A percentile compares a stretch with the other conserved stretches of the same genome.
These are phyloP conservation scores for Exutisphaerella laricina DNA, from an alignment of 2,329 filamentous ascomycete species.

Conservation along the genomic window DNA sequence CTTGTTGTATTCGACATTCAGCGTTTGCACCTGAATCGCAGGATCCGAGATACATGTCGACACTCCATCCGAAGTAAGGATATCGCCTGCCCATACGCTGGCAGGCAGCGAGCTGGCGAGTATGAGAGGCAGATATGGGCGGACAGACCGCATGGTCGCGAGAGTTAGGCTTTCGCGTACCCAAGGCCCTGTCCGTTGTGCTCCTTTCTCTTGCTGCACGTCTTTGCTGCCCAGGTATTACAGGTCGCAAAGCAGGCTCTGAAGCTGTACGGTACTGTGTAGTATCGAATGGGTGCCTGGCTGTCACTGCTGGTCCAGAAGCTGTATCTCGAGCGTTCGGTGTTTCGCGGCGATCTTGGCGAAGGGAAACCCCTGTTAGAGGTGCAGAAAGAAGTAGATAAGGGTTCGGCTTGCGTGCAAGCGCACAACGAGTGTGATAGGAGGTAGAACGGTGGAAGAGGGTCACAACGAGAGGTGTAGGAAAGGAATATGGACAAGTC, in stretches of 20 bases:
- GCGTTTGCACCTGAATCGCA: slow-evolving; percentile 63
- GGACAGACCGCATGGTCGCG: slow-evolving; percentile 28
- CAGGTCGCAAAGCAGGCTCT: background rate
- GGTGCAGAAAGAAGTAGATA: slow-evolving; percentile 1
- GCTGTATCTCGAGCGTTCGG: slow-evolving; percentile 6
- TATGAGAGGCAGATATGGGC: slow-evolving; percentile 24
- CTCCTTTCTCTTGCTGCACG: background rate
- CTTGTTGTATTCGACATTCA: slow-evolving; percentile 76
- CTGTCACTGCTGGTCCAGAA: slow-evolving; percentile 7
- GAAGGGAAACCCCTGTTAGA: slow-evolving; percentile 8
- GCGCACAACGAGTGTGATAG: background rate
- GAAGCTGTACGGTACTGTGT: slow-evolving; percentile 13
- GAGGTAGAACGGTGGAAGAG: slow-evolving; percentile 3
- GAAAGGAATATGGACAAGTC: background rate
- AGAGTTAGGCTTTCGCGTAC: slow-evolving; percentile 16
- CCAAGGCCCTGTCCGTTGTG: slow-evolving; percentile 1
- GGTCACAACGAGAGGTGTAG: slow-evolving; percentile 2
- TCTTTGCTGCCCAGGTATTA: background rate
- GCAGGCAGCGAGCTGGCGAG: slow-evolving; percentile 35
- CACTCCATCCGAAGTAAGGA: slow-evolving; percentile 78
- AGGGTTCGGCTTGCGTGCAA: background rate
- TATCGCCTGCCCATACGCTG: slow-evolving; percentile 58
- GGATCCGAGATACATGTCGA: slow-evolving; percentile 59
- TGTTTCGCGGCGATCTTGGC: slow-evolving; percentile 8
- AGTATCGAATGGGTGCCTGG: slow-evolving; percentile 11